phyloP scores from a whole-genome alignment of 2,329 filamentous ascomycete species.

The Trichoderma brevicompactum region DNA sequence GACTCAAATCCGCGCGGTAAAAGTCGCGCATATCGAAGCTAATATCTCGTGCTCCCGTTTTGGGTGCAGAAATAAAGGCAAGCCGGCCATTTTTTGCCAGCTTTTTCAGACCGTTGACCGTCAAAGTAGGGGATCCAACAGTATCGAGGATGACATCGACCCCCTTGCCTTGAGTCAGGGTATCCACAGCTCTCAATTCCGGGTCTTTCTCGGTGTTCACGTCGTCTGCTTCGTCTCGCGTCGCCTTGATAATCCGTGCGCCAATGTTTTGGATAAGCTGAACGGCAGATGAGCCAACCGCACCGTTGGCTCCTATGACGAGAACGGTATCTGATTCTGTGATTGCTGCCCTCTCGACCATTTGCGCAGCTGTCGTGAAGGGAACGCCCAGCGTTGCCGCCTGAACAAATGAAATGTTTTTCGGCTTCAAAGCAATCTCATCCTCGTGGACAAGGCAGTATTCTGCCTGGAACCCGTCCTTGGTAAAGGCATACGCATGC shows the following conservation, averaged over 20 bases:
- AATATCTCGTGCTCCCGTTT: slow-evolving; percentile 8
- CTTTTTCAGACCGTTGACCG: not conserved
- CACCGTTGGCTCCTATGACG: slow-evolving; percentile 22
- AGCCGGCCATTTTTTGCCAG: slow-evolving; percentile 18
- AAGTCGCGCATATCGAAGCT: slow-evolving; percentile 28
- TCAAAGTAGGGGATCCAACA: slow-evolving; percentile 14
- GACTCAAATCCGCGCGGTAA: slow-evolving; percentile 27
- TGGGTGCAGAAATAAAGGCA: slow-evolving; percentile 24
- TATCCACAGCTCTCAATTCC: slow-evolving; percentile 8
- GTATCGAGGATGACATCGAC: slow-evolving; percentile 24
- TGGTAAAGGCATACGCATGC: slow-evolving; percentile 26
- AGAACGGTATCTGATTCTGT: slow-evolving; percentile 22
- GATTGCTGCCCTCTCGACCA: slow-evolving; percentile 22
- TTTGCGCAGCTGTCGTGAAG: slow-evolving; percentile 28
- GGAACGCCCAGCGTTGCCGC: slow-evolving; percentile 27
- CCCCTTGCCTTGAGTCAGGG: slow-evolving; percentile 11
- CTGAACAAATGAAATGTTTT: slow-evolving; percentile 24
- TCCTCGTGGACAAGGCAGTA: slow-evolving; percentile 24
- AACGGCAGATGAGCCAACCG: slow-evolving; percentile 17
- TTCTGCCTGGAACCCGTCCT: slow-evolving; percentile 29
- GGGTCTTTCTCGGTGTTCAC: slow-evolving; percentile 22
- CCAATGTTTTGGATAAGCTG: slow-evolving; percentile 17
- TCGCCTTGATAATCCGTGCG: slow-evolving; percentile 19
- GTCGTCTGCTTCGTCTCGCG: slow-evolving; percentile 10
- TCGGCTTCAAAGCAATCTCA: slow-evolving; percentile 26